Evolutionary conservation across 495 filamentous ascomycete genomes (phyloP).

Genomic region (Durotheca rogersii): DNA sequence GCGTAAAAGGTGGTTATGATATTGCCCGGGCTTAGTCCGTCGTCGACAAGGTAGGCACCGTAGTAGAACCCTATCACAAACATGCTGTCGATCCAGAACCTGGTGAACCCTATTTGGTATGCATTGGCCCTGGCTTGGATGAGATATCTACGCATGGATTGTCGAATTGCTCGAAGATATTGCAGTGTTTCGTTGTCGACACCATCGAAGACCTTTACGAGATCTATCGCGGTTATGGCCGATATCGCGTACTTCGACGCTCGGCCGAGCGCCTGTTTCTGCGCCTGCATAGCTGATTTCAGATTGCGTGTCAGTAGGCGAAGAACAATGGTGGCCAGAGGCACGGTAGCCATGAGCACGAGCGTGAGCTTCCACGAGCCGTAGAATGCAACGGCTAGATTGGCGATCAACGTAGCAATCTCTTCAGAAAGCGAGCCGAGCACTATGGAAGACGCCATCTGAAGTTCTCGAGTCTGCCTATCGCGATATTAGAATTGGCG

Average conservation of each 20-base stretch:
- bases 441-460: slow-evolving; percentile 74
- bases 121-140: slow-evolving; percentile 67
- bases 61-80: slow-evolving; percentile 95
- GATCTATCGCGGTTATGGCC: slow-evolving; percentile 72
- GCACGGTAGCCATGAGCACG: slow-evolving; percentile 74
- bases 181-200: slow-evolving; percentile 66
- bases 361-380: slow-evolving; percentile 84
- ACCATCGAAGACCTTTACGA: slow-evolving; percentile 86
- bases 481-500: slow-evolving; percentile 11
- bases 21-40: slow-evolving; percentile 59
- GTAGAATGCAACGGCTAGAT: slow-evolving; percentile 69
- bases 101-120: slow-evolving; percentile 68
- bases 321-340: slow-evolving; percentile 63
- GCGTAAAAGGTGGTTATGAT: slow-evolving; percentile 86
- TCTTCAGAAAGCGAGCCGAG: slow-evolving; percentile 69
- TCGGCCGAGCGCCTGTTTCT: slow-evolving; percentile 65
- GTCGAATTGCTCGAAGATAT: slow-evolving; percentile 59
- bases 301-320: slow-evolving; percentile 59
- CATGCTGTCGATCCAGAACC: slow-evolving; percentile 72
- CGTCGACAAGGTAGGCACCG: slow-evolving; percentile 64
- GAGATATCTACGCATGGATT: slow-evolving; percentile 64
- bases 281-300: slow-evolving; percentile 63
- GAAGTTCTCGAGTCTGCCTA: slow-evolving; percentile 81
- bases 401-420: slow-evolving; percentile 58
- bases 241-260: slow-evolving; percentile 73